These are phyloP conservation scores for Singerocomus inundabilis DNA, from an alignment of 1,284 basidiomycete genomes.

Conservation along the genomic window DNA sequence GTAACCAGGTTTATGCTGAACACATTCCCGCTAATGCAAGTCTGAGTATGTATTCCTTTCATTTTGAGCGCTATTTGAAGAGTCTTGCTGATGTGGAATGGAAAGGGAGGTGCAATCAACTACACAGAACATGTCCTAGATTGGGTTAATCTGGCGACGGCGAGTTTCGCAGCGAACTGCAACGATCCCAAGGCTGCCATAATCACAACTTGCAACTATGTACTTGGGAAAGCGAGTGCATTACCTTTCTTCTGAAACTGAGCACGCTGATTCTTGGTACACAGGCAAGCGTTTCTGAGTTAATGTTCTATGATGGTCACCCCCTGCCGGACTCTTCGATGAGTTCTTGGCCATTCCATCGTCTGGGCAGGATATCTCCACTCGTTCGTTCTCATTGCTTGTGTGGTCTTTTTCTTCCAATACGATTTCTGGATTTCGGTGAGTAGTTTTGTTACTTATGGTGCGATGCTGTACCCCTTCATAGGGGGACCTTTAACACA, in stretches of 20 bases:
- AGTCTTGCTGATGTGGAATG: background rate
- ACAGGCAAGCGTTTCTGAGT: slow-evolving; percentile 35
- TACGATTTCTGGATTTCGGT: slow-evolving; percentile 10
- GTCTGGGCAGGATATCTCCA: slow-evolving; percentile 30
- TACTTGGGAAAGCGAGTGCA: slow-evolving; percentile 12
- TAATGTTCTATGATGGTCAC: slow-evolving; percentile 52
- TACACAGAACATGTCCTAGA: slow-evolving; percentile 31
- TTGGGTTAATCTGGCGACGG: slow-evolving; percentile 1
- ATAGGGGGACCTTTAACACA: slow-evolving; percentile 13
- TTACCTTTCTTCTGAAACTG: background rate
- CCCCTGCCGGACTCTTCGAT: slow-evolving; percentile 49
- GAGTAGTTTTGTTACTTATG: background rate
- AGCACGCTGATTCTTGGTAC: background rate
- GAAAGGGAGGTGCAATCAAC: slow-evolving; percentile 52
- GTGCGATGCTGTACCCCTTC: background rate
- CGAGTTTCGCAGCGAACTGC: slow-evolving; percentile 36
- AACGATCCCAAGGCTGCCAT: slow-evolving; percentile 55
- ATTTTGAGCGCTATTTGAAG: background rate
- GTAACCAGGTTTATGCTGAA: slow-evolving; percentile 56
- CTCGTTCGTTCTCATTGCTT: slow-evolving; percentile 35
- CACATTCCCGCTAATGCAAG: slow-evolving; percentile 49
- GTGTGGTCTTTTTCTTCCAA: slow-evolving; percentile 10
- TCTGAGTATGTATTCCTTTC: slow-evolving; percentile 47
- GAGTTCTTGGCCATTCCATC: slow-evolving; percentile 36
- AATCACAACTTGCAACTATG: slow-evolving; percentile 42